These are phyloP conservation scores for Blastobotrys ciferrii DNA, from an alignment of 1,139 yeast genomes.

Conservation along the genomic window DNA sequence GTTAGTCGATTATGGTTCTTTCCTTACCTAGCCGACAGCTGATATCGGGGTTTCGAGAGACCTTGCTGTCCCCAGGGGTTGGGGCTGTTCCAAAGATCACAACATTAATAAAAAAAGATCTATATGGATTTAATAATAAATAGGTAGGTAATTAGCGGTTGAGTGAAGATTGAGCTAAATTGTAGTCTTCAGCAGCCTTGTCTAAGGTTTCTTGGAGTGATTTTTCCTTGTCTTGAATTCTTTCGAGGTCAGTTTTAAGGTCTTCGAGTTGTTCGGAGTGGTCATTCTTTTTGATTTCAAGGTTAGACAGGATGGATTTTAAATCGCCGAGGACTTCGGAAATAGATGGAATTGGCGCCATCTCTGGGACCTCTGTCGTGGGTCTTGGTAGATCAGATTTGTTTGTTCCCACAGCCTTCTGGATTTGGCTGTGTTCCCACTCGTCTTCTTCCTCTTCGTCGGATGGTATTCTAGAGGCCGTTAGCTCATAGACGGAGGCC, in stretches of 20 bases:
- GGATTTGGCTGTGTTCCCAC: conserved; percentile 22
- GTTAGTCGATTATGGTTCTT: too few relatives aligned
- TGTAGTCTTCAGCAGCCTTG: conserved; percentile 15
- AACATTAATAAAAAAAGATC: too few relatives aligned
- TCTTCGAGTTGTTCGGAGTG: conserved; percentile 11
- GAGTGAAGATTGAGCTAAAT: not conserved
- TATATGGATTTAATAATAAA: too few relatives aligned
- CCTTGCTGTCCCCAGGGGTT: too few relatives aligned
- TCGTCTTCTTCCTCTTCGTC: conserved; percentile 15
- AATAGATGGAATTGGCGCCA: conserved; percentile 14
- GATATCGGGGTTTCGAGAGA: too few relatives aligned
- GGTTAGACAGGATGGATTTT: conserved; percentile 3
- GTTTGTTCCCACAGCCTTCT: conserved; percentile 14
- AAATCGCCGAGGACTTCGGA: conserved; percentile 10
- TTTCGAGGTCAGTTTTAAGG: conserved; percentile 14
- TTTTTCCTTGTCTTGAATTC: conserved; percentile 16
- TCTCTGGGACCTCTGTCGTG: conserved; percentile 11
- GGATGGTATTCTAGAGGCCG: conserved; percentile 3
- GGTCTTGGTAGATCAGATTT: conserved; percentile 1
- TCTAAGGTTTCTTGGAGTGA: conserved; percentile 18
- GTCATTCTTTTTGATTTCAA: conserved; percentile 9
- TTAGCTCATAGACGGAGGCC: not conserved
- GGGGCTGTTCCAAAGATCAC: too few relatives aligned
- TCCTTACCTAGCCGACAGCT: too few relatives aligned
- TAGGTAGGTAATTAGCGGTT: not conserved